Base-by-base conservation (phyloP, 78 protist genomes). In the Dictyostelium firmibasis region DNA sequence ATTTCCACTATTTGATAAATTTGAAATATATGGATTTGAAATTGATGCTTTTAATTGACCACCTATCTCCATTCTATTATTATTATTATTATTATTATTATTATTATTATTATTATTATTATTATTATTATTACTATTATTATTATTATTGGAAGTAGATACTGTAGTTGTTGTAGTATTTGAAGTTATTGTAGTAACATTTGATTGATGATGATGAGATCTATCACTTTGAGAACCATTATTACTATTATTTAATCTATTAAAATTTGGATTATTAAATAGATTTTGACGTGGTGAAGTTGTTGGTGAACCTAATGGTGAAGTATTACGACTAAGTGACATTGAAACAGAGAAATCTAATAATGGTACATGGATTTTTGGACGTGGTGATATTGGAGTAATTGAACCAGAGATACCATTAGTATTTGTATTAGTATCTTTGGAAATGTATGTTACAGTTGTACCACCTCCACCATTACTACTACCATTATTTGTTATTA, bases 361-460 rank as follows among this genome's bases (percentile, higher is more conserved):
- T 77, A 77, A 41, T n/a, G 83, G 83, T 57, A 57, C 67, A 57
- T 57, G 67, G 41, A 77, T 77, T 35, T 77, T 35, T n/a, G 83
- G 83, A 31, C 60, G 33, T 77, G 83, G 31, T 77, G 83, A 77
- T 9, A 43, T 18, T 77, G 83, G 14, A 38, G 83, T 38, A 3
- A 43, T 18, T 11, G 83, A 43, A 38, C 25, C 25, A 38, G 60
- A 18, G n/a, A 23, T 27, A 10, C 64, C 60, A 23, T n/a, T 23
- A 8, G 57, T 23, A 38, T 76, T 76, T 27, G 38, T 10, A 35
- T 35, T 36, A 33, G 29, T 16, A 77, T 77, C 83, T 20, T 77
- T 77, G 1, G 83, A 43, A 41, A 77, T 43, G 18, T 27, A 20
- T 0, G 81, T 8, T 18, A 23, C 57, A 16, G 81, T 36, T 33